Evolutionary conservation across 2,329 filamentous ascomycete genomes (phyloP), one percentile per base, ranked within the genome.

Genomic region (Coniella lustricola): DNA sequence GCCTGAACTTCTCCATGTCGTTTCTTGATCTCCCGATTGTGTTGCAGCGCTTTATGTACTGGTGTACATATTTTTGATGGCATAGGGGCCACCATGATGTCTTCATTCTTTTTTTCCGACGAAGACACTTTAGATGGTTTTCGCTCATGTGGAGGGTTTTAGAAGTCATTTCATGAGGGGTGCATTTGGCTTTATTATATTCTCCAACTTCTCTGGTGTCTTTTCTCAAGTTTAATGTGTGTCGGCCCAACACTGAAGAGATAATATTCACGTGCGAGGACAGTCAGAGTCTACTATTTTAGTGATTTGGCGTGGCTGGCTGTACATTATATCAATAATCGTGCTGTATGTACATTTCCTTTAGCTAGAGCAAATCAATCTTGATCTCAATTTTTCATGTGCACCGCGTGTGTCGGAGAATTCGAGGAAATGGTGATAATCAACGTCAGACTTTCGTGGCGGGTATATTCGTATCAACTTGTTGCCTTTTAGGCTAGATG

Each of bases 101-200:
- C 25, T 29, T 29, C 10, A 29, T 32, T 40, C n/a, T n/a, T 50
- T 31, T 45, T 39, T 48, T 36, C 29, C 45, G 29, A 37, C 35
- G 37, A 33, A 38, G 40, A 39, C 50, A 38, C 35, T 33, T 33
- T 40, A 46, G 39, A 50, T 48, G 38, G 38, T 45, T 44, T 44
- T 48, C 48, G 48, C 34, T 50, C 37, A 53, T 50, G 25, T 53
- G n/a, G 36, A 10, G 44, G n/a, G 35, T 48, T 46, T 53, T 53
- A 44, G 40, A 35, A 48, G 51, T 41, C 44, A 50, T 53, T 41
- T 53, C 44, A 44, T 38, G 20, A 37, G n/a, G 44, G 41, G 50
- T 44, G 51, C 31, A 38, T 32, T 37, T 43, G 35, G 29, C 46
- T 37, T 50, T 35, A 41, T 41, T 36, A 48, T 50, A 44, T 29